Evolutionary conservation across 2,329 filamentous ascomycete genomes (phyloP), one percentile per base, ranked within the genome.

Genomic region (Ophiostoma ips): DNA sequence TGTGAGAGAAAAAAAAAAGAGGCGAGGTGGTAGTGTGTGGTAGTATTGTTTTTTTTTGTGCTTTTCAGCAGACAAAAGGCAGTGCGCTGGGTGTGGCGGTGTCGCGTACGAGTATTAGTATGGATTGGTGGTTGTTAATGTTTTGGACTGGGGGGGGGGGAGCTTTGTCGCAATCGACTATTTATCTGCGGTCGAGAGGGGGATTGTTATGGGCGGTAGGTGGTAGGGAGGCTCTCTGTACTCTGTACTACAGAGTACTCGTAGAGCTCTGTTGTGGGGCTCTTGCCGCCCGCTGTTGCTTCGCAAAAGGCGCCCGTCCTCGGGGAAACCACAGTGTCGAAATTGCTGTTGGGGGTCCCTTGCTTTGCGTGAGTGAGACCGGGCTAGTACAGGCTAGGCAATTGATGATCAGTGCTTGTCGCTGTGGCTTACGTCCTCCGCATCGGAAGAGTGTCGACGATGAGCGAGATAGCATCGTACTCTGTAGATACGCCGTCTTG

Each of bases 361-460:
- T 49, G 40, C 33, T 33, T 46, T 28, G n/a, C n/a, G n/a, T n/a
- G n/a, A 12, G 10, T 30, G 38, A 41, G 38, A 35, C 16, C 3
- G 37, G 44, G 18, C 50, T 51, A 51, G 31, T 18, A 45, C 45
- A 18, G 19, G 43, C 35, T 30, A 7, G 37, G 46, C 7, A 40
- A n/a, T 15, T 45, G 18, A 12, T 31, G 28, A 34, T 34, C 33
- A n/a, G n/a, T n/a, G n/a, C n/a, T n/a, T n/a, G n/a, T n/a, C 10
- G 11, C 15, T 12, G 33, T 34, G n/a, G n/a, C n/a, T n/a, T n/a
- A n/a, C n/a, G n/a, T n/a, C n/a, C n/a, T n/a, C n/a, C n/a, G n/a
- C 33, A 34, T 34, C 15, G 33, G 11, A 12, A 12, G 33, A 12
- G 15, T 34, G 33, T 34, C 33, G 33, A 7, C 67, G 69, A 75